Percentiles rank a stretch among this genome's conserved stretches.
Conservation (phyloP, 176 grass and related monocot species). For the Avena atlantica region DNA sequence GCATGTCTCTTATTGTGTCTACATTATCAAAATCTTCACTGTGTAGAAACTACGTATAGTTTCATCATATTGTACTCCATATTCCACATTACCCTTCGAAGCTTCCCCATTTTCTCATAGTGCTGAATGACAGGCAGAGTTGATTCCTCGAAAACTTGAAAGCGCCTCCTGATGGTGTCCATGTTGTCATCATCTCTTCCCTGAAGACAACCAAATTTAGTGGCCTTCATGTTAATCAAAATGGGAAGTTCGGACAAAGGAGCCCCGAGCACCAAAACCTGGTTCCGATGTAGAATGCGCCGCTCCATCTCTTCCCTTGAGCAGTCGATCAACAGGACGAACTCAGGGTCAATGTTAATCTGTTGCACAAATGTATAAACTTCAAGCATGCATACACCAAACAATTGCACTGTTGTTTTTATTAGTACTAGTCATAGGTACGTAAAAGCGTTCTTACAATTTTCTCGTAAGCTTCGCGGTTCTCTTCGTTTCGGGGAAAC, state of each 20-base stretch:
- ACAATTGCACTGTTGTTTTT: neutral
- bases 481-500: constrained; percentile 79
- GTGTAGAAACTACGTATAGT: no score
- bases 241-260: neutral
- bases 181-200: constrained; percentile 65
- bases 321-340: constrained; percentile 77
- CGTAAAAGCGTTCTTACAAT: constrained; percentile 50
- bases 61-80: neutral
- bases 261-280: constrained; percentile 38
- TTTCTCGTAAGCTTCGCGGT: constrained; percentile 58
- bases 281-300: constrained; percentile 56
- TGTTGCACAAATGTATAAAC: neutral
- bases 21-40: no score
- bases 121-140: constrained; percentile 61
- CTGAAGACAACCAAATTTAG: constrained; percentile 28
- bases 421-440: neutral
- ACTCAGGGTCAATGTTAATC: constrained; percentile 72
- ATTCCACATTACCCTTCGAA: constrained; percentile 49
- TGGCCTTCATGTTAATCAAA: neutral
- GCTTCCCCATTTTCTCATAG: constrained; percentile 53
- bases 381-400: neutral
- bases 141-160: constrained; percentile 57
- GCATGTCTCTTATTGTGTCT: neutral
- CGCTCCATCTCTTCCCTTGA: constrained; percentile 63
- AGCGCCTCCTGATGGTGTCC: constrained; percentile 50